Percentiles rank a stretch among this genome's conserved stretches.
phyloP scores from a whole-genome alignment of 2,329 filamentous ascomycete genomes.

The Alternaria novae-zelandiae region DNA sequence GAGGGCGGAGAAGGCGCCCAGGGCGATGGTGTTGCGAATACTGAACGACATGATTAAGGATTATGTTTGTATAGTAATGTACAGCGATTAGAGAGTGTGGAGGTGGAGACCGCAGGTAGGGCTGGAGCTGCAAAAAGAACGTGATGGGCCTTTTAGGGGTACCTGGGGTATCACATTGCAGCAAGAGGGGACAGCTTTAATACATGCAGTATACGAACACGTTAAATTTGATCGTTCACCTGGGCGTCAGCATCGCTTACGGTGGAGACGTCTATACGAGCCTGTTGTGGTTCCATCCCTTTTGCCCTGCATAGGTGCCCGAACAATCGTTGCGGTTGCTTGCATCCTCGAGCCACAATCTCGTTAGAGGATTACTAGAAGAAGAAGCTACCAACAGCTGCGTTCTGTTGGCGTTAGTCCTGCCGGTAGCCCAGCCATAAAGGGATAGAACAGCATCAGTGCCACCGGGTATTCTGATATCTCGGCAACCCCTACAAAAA shows the following conservation, averaged over 20 bases:
- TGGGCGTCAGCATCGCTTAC: not conserved
- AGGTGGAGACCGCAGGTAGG: not conserved
- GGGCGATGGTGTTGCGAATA: conserved; percentile 24
- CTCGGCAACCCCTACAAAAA: not conserved
- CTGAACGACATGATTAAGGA: conserved; percentile 31
- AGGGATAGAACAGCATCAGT: not conserved
- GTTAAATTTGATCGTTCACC: not conserved
- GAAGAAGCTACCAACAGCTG: not conserved
- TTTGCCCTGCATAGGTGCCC: not conserved
- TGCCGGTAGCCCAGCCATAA: not conserved
- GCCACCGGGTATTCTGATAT: not conserved
- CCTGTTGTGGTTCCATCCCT: not conserved
- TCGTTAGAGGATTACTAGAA: not conserved
- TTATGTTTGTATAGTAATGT: conserved; percentile 12
- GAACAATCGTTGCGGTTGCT: not conserved
- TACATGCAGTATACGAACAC: not conserved
- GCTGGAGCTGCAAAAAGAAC: not conserved
- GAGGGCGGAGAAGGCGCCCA: conserved; percentile 24
- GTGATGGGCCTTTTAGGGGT: not conserved
- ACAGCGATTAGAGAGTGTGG: not conserved
- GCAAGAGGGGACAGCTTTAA: not conserved
- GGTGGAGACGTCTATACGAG: not conserved
- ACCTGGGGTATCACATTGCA: conserved; percentile 1
- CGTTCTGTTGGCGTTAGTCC: not conserved
- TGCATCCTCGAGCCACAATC: not conserved